Conservation (phyloP, 1,139 yeast genomes). For the Meyerozyma smithsonii region DNA sequence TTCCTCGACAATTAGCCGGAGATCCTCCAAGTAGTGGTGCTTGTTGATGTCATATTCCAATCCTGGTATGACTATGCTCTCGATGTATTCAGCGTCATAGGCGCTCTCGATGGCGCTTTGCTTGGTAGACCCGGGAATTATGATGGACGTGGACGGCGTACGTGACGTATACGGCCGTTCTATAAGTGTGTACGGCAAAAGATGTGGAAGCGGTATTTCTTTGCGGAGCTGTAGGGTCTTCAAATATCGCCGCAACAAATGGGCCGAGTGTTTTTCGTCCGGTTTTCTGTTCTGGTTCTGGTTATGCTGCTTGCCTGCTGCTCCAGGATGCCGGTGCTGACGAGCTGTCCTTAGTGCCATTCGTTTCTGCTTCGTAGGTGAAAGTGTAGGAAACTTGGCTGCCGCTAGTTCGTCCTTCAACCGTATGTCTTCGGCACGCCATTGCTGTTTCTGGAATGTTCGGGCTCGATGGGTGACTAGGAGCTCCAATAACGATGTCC, state of each 20-base stretch:
- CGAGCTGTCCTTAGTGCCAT: background rate
- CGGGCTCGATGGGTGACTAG: constrained; percentile 13
- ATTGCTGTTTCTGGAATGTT: constrained; percentile 13
- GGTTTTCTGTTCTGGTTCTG: too few relatives aligned
- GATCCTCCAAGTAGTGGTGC: constrained; percentile 19
- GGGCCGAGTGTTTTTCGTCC: constrained; percentile 11
- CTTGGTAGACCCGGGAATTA: constrained; percentile 21
- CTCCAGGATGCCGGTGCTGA: too few relatives aligned
- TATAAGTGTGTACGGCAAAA: constrained; percentile 26
- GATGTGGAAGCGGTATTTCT: constrained; percentile 30
- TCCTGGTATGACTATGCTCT: constrained; percentile 32
- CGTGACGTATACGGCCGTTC: constrained; percentile 7
- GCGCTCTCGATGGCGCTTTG: constrained; percentile 18
- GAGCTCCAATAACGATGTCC: constrained; percentile 7
- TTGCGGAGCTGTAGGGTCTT: constrained; percentile 23
- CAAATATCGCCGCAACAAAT: constrained; percentile 24
- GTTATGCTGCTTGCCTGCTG: too few relatives aligned
- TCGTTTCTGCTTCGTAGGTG: background rate
- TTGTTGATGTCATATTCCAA: constrained; percentile 34
- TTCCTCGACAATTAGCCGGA: constrained; percentile 20
- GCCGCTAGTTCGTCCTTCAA: constrained; percentile 8
- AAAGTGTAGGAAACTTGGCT: background rate
- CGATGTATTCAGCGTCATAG: constrained; percentile 32
- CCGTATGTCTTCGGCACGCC: constrained; percentile 15
- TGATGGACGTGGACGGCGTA: constrained; percentile 7